Conservation (phyloP, 2,329 filamentous ascomycete genomes). For the Coniochaeta sp. region DNA sequence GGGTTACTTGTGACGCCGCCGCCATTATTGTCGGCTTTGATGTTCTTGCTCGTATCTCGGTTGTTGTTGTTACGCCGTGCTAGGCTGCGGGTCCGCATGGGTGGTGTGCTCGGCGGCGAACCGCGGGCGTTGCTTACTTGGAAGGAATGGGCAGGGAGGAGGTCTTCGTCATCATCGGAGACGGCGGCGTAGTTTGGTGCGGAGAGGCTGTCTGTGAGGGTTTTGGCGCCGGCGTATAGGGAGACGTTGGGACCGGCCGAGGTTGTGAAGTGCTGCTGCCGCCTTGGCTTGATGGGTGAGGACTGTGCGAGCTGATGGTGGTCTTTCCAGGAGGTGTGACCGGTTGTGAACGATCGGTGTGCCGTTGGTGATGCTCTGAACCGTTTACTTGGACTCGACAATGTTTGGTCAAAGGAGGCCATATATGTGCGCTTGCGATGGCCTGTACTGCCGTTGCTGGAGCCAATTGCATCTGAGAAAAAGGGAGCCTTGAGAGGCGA, state of each 20-base stretch:
- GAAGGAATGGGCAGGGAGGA: constrained; percentile 72
- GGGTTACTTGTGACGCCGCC: constrained; percentile 4
- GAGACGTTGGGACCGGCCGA: constrained; percentile 65
- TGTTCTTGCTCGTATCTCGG: constrained; percentile 36
- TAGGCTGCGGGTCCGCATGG: constrained; percentile 49
- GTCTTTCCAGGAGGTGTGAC: constrained; percentile 65
- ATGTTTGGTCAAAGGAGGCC: constrained; percentile 46
- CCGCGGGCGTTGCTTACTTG: constrained; percentile 55
- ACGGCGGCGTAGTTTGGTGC: constrained; percentile 53
- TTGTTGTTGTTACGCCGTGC: constrained; percentile 35
- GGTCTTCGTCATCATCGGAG: constrained; percentile 76
- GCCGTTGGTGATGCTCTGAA: constrained; percentile 58
- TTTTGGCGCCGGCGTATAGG: constrained; percentile 67
- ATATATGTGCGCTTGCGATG: constrained; percentile 58
- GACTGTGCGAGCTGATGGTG: constrained; percentile 73
- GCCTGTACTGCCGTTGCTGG: constrained; percentile 59
- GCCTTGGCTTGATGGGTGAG: constrained; percentile 73
- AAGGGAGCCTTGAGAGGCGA: constrained; percentile 76
- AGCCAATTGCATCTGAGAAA: constrained; percentile 75
- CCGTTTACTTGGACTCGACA: constrained; percentile 58
- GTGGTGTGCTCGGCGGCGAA: constrained; percentile 83
- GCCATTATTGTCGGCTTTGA: constrained; percentile 24
- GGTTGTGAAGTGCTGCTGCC: constrained; percentile 67
- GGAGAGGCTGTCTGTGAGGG: constrained; percentile 56
- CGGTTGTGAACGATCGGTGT: constrained; percentile 46